A percentile compares a stretch with the other conserved stretches of the same genome.
Evolutionary conservation across 495 filamentous ascomycete species (phyloP).

Genomic region (Cercophora scortea): DNA sequence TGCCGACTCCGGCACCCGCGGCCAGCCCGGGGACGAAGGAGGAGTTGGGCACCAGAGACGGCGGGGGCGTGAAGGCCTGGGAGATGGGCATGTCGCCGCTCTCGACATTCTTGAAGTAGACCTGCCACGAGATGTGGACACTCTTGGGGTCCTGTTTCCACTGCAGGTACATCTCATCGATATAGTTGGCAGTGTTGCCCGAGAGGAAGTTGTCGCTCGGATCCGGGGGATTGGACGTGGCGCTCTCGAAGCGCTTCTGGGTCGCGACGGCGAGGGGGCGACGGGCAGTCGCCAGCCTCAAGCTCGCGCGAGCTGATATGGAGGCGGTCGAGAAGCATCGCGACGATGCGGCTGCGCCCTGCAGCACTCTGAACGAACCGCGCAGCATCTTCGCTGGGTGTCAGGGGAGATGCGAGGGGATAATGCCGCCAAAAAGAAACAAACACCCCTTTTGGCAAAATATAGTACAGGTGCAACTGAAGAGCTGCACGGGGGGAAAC

Average conservation of each 20-base stretch:
- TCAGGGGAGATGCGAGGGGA: conserved; percentile 17
- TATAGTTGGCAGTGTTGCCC: conserved; percentile 94
- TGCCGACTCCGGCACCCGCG: conserved; percentile 57
- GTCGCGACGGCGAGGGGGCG: conserved; percentile 43
- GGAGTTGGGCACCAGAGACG: conserved; percentile 75
- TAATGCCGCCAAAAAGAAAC: conserved; percentile 18
- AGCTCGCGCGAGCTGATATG: conserved; percentile 25
- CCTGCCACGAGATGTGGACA: conserved; percentile 97
- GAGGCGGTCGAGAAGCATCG: conserved; percentile 35
- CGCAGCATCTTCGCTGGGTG: conserved; percentile 44
- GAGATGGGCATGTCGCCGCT: conserved; percentile 94
- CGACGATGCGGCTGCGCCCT: conserved; percentile 21
- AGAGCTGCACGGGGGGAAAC: not conserved
- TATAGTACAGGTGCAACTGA: not conserved
- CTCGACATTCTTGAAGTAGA: conserved; percentile 99
- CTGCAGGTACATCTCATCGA: conserved; percentile 98
- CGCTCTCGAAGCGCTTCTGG: conserved; percentile 39
- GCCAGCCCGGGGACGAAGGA: conserved; percentile 71
- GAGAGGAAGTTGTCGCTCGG: conserved; percentile 91
- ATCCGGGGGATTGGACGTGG: conserved; percentile 45
- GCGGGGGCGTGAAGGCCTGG: conserved; percentile 91
- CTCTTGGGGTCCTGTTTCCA: conserved; percentile 92
- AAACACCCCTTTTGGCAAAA: conserved; percentile 1
- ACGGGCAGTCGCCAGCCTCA: conserved; percentile 29
- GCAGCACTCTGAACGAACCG: conserved; percentile 23